A percentile compares a stretch with the other conserved stretches of the same genome.
These are phyloP conservation scores for Saturnispora dispora DNA, from an alignment of 805 yeast genomes.

Conservation along the genomic window DNA sequence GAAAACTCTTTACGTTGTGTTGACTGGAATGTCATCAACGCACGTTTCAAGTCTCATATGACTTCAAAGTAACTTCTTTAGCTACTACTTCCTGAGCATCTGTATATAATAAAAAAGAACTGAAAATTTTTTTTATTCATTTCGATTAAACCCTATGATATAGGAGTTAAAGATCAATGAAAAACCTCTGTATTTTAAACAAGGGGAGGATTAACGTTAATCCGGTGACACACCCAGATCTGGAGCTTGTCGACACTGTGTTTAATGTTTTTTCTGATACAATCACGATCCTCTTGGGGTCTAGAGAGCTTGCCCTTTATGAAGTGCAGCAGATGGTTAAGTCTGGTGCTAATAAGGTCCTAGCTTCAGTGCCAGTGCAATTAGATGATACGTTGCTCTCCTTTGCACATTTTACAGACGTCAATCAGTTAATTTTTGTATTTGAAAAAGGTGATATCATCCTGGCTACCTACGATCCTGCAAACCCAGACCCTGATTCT, in stretches of 20 bases:
- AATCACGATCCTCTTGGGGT: conserved; percentile 54
- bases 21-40: conserved; percentile 65
- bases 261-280: conserved; percentile 73
- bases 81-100: not conserved
- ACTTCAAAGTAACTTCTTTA: not conserved
- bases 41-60: conserved; percentile 4
- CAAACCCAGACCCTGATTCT: conserved; percentile 37
- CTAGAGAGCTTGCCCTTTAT: conserved; percentile 41
- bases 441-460: conserved; percentile 70
- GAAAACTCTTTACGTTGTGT: conserved; percentile 67
- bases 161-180: conserved; percentile 18
- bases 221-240: conserved; percentile 57
- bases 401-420: conserved; percentile 63
- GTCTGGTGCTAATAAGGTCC: conserved; percentile 44
- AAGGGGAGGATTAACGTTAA: conserved; percentile 43
- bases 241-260: conserved; percentile 41
- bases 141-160: not conserved
- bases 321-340: conserved; percentile 75
- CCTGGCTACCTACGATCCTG: conserved; percentile 50
- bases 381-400: conserved; percentile 38
- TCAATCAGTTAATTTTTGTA: conserved; percentile 55
- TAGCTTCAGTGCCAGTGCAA: conserved; percentile 53
- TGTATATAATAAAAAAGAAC: not conserved
- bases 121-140: not conserved
- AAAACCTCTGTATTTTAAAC: conserved; percentile 33